phyloP scores from a whole-genome alignment of 2,329 filamentous ascomycete genomes.

The Claviceps maximensis region DNA sequence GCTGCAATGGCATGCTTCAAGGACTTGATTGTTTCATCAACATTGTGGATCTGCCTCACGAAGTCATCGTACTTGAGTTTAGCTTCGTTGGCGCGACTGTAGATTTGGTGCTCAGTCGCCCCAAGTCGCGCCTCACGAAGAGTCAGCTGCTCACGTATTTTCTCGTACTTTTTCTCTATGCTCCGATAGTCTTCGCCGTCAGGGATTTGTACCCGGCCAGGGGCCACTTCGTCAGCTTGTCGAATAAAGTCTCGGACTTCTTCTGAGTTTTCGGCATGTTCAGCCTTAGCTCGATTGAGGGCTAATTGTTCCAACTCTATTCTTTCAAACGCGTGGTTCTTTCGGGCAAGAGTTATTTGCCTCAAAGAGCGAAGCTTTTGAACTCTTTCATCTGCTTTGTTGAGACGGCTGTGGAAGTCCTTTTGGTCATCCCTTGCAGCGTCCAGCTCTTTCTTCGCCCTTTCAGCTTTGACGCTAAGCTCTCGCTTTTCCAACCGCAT shows the following conservation, averaged over 20 bases:
- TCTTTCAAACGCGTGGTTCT: conserved; percentile 45
- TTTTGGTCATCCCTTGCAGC: conserved; percentile 21
- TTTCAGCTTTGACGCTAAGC: conserved; percentile 30
- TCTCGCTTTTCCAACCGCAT: conserved; percentile 35
- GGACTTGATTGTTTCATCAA: conserved; percentile 26
- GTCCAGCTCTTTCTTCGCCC: conserved; percentile 24
- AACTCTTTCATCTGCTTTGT: conserved; percentile 42
- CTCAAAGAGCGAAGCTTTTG: conserved; percentile 34
- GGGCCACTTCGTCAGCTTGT: conserved; percentile 40
- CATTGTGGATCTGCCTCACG: conserved; percentile 26
- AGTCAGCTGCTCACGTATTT: conserved; percentile 44
- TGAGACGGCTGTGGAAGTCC: conserved; percentile 32
- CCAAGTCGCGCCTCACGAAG: conserved; percentile 45
- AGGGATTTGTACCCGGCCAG: conserved; percentile 46
- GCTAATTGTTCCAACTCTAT: conserved; percentile 35
- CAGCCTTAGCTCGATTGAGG: conserved; percentile 31
- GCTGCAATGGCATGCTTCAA: conserved; percentile 49
- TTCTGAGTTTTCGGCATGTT: conserved; percentile 31
- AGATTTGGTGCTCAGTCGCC: conserved; percentile 51
- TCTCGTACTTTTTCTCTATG: conserved; percentile 39
- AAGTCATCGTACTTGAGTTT: conserved; percentile 30
- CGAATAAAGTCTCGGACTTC: conserved; percentile 39
- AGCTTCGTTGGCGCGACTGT: conserved; percentile 30
- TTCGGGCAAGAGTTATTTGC: conserved; percentile 40
- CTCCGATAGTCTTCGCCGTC: conserved; percentile 48